Evolutionary conservation across 345 rosid genomes (phyloP), one percentile per base, ranked within the genome.

Genomic region (rapeseed (Brassica napus)): DNA sequence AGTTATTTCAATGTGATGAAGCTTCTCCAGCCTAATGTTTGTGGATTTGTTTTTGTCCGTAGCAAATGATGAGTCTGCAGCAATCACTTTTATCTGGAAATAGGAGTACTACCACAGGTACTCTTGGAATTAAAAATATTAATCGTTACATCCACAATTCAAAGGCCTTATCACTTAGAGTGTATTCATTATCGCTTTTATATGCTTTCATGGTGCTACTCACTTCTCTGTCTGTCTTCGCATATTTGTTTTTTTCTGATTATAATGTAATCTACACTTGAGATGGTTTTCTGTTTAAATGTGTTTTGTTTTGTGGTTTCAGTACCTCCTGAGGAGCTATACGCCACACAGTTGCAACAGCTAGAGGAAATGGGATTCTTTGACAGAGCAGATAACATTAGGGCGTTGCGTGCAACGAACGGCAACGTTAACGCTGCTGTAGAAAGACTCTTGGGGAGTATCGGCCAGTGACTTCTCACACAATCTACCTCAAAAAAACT

Each of bases 391-490:
- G 98, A 91, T 83, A 93, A 93, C 82, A 89, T 93, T 72, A 82
- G 93, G 44, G 97, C 97, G 4, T 84, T 93, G 58, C 84, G 87
- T 60, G 97, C 97, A 35, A 87, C 97, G 8, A 85, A 88, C n/a
- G 98, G 98, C 49, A 93, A 91, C 37, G 94, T 93, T 26, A 89
- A 93, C 62, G 98, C 98, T 61, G 97, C 97, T 3, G 92, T 91
- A n/a, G 98, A 93, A 83, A 89, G 94, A 14, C 97, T 93, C 65
- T 82, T 93, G 84, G 93, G 92, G 44, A 92, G 88, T 73, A 26
- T 81, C 0, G 92, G 93, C 9, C 89, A 74, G 77, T 61, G 42
- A 73, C 54, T 47, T 47, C 54, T 14, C 16, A 3, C n/a, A 3
- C 16, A 12, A 5, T 47, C 16, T 47, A 44, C 52, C 52, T 44